Percentiles rank a stretch among this genome's conserved stretches.
Evolutionary conservation across 208 protist species (phyloP).

Genomic region (Eutreptiella sp.): DNA sequence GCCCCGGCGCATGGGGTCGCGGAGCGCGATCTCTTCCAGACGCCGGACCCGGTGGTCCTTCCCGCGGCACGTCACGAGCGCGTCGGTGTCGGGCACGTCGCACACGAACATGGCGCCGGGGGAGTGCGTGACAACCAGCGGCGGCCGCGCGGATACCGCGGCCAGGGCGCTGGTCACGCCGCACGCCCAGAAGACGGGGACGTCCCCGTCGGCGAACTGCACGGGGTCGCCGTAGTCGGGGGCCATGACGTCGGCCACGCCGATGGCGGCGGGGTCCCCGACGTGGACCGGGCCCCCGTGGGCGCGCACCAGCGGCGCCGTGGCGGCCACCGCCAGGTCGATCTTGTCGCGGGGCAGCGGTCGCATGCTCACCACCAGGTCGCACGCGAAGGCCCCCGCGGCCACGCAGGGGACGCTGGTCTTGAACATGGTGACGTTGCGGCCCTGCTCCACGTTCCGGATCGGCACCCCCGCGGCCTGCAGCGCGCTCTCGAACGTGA

Average conservation of each 20-base stretch:
- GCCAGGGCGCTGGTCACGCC: neutral
- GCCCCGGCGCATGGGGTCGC: too few species aligned
- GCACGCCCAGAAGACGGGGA: neutral
- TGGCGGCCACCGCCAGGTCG: neutral
- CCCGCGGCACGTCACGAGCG: too few species aligned
- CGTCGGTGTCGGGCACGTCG: neutral
- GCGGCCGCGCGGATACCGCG: neutral
- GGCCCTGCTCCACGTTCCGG: neutral
- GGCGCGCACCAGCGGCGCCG: neutral
- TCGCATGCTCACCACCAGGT: conserved; percentile 15
- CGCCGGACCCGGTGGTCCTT: too few species aligned
- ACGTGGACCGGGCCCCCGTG: conserved; percentile 15
- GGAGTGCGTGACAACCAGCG: neutral
- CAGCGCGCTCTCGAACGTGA: conserved; percentile 10
- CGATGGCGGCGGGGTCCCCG: conserved; percentile 5
- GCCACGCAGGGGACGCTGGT: conserved; percentile 5
- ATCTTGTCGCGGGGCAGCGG: neutral
- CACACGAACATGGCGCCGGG: neutral
- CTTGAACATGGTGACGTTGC: conserved; percentile 19
- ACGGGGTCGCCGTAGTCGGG: neutral
- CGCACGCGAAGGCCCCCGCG: neutral
- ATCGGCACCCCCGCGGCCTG: neutral
- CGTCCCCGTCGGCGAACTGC: neutral
- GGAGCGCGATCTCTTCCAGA: too few species aligned
- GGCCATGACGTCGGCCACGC: neutral